Base-by-base conservation (phyloP, 805 yeast species). In the Candida parachauliodes region DNA sequence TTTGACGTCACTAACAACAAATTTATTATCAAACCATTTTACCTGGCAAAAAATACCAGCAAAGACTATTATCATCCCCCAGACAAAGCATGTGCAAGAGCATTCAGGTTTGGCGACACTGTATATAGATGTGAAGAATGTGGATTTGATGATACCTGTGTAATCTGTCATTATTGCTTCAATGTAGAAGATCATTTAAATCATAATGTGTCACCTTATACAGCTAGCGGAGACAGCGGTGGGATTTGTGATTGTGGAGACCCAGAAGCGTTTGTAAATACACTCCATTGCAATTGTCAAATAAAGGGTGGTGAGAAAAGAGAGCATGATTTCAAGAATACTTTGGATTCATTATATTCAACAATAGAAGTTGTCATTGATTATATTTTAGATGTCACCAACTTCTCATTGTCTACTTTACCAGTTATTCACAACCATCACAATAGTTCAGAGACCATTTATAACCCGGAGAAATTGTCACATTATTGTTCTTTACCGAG, bases 241-340 rank as follows among this genome's bases (percentile, higher is more conserved):
- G 86, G 84, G 3, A 76, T 80, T 20, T 82, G 88, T 55, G 88
- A 82, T 48, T 82, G 88, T 62, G 88, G 88, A 7, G 88, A 82
- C 52, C 63, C 62, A 4, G 77, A 74, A 39, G 85, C 88, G 4
- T 84, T 86, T 77, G 67, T 65, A 9, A 50, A 35, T 2, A 58
- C 60, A 5, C 56, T 84, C 28, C 63, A 74, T 44, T 84, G 93
- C 55, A 68, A 66, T 18, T 62, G 71, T 37, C 55, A 50, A 23
- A 23, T 16, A 10, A 11, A 16, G 8, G 42, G 18, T 26, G 20
- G 14, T 32, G 17, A 28, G 18, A 15, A 44, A 46, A 38, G 15
- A 23, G 32, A 29, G 8, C 28, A 47, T 6, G 42, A 38, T 32
- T 42, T 50, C 11, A 32, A 34, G 11, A 47, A 40, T 2, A 50